phyloP scores from a whole-genome alignment of 2,329 filamentous ascomycete genomes.

The Beauveria brongniartii region DNA sequence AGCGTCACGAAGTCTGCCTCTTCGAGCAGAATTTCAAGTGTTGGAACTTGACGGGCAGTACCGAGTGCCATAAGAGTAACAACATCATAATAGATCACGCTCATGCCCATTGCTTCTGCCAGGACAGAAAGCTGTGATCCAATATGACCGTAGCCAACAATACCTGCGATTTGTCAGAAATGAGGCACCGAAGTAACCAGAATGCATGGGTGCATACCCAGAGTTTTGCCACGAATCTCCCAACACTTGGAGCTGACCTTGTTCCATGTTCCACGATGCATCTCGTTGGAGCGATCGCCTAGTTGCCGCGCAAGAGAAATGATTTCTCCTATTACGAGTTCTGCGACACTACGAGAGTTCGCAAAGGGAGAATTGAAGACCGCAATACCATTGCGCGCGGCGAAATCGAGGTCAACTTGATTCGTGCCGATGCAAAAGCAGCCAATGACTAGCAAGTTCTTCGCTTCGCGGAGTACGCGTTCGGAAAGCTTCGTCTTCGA shows the following conservation, averaged over 20 bases:
- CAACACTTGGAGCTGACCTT: constrained; percentile 96
- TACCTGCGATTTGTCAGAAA: constrained; percentile 42
- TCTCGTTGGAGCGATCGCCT: constrained; percentile 84
- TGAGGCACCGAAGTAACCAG: neutral
- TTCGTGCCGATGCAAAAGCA: constrained; percentile 99
- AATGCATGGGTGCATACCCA: constrained; percentile 47
- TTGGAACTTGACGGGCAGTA: constrained; percentile 74
- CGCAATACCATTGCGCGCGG: constrained; percentile 77
- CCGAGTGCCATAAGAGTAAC: constrained; percentile 91
- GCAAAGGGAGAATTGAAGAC: constrained; percentile 99
- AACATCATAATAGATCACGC: constrained; percentile 94
- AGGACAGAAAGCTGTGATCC: constrained; percentile 92
- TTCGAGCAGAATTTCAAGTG: constrained; percentile 65
- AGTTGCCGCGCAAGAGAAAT: constrained; percentile 87
- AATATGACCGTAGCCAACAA: constrained; percentile 96
- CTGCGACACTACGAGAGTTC: constrained; percentile 94
- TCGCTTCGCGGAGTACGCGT: constrained; percentile 77
- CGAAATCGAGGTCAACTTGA: constrained; percentile 80
- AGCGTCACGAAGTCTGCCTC: constrained; percentile 87
- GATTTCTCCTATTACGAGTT: constrained; percentile 91
- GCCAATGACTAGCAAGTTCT: constrained; percentile 89
- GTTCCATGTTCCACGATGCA: constrained; percentile 94
- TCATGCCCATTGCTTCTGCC: constrained; percentile 96
- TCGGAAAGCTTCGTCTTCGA: constrained; percentile 94
- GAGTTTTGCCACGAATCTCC: constrained; percentile 96